Conservation (phyloP, 164 flowering plant genomes). For the Stephania yunnanensis region DNA sequence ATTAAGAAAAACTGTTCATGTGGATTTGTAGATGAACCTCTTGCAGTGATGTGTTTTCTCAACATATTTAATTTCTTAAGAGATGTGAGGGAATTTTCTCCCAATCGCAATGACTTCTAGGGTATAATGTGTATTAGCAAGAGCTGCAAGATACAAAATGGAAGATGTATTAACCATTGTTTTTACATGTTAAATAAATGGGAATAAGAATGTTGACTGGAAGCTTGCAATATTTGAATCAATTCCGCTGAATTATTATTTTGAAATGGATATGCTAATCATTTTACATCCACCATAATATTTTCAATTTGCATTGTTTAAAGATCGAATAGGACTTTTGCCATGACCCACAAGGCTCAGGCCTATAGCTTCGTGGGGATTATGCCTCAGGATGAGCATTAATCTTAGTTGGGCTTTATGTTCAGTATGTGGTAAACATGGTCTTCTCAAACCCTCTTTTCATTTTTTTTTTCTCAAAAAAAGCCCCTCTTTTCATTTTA, state of each 20-base stretch:
- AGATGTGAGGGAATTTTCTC: neutral
- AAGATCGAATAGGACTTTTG: neutral
- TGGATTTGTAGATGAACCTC: neutral
- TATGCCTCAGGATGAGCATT: too few species aligned
- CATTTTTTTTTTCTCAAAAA: too few species aligned
- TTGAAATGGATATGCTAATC: neutral
- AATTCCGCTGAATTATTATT: neutral
- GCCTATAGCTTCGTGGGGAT: too few species aligned
- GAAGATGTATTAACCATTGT: neutral
- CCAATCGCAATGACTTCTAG: neutral
- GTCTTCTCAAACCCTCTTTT: too few species aligned
- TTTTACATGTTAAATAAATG: neutral
- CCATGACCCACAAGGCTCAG: neutral
- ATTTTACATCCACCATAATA: neutral
- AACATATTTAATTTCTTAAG: neutral
- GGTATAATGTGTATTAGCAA: neutral
- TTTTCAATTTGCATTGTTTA: neutral
- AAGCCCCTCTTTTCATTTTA: too few species aligned
- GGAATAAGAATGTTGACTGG: neutral
- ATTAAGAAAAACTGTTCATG: neutral
- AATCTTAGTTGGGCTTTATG: too few species aligned
- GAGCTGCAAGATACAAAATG: neutral
- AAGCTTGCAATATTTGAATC: neutral
- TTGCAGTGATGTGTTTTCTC: neutral
- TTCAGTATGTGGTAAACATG: too few species aligned